Percentiles rank a stretch among this genome's conserved stretches.
Evolutionary conservation across 2,329 filamentous ascomycete species (phyloP).

Genomic region (Zymoseptoria passerinii): DNA sequence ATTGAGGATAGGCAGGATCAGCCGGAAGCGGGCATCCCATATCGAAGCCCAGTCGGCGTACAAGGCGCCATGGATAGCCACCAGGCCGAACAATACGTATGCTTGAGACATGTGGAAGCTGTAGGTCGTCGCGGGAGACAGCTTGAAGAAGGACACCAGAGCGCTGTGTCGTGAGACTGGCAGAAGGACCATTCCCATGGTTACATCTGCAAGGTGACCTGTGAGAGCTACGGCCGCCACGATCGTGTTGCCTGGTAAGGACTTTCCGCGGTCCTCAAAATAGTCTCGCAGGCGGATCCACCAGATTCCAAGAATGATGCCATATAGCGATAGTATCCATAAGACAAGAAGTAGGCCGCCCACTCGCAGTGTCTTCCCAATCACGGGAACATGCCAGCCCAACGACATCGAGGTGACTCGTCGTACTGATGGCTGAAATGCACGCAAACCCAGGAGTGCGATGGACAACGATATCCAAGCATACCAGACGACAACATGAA

Average conservation of each 20-base stretch:
- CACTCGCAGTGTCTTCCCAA: constrained; percentile 4
- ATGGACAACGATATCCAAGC: constrained; percentile 9
- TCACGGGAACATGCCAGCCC: not conserved
- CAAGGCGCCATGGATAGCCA: constrained; percentile 3
- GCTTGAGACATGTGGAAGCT: constrained; percentile 10
- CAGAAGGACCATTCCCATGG: constrained; percentile 12
- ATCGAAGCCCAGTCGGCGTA: constrained; percentile 7
- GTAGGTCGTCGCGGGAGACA: constrained; percentile 6
- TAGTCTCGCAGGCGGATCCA: constrained; percentile 9
- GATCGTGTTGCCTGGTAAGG: constrained; percentile 3
- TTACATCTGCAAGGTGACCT: constrained; percentile 9
- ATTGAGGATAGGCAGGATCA: constrained; percentile 9
- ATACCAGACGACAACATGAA: constrained; percentile 14
- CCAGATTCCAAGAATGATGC: constrained; percentile 9
- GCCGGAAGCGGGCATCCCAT: constrained; percentile 3
- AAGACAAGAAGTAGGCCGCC: constrained; percentile 7
- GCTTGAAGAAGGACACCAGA: constrained; percentile 11
- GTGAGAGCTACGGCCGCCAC: constrained; percentile 9
- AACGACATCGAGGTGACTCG: not conserved
- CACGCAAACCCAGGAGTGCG: constrained; percentile 5
- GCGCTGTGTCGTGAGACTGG: constrained; percentile 10
- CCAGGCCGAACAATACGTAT: constrained; percentile 4
- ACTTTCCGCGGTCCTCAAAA: constrained; percentile 5
- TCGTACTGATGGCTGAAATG: constrained; percentile 5
- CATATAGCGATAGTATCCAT: constrained; percentile 7